A percentile compares a stretch with the other conserved stretches of the same genome.
Evolutionary conservation across 2,329 filamentous ascomycete species (phyloP).

Genomic region (Aspergillus latus): DNA sequence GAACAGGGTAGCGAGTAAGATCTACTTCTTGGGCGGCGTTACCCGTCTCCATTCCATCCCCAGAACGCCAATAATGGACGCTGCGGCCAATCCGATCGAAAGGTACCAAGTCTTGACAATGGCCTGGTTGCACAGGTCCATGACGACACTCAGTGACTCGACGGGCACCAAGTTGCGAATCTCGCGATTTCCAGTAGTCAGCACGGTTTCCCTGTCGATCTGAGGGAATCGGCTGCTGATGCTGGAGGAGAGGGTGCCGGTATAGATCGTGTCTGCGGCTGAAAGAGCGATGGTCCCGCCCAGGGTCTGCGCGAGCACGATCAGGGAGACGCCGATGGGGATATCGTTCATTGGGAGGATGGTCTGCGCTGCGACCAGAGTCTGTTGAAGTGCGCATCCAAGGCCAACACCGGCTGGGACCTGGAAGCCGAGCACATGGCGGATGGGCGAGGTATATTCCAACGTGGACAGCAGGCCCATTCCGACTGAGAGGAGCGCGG

Average conservation of each 20-base stretch:
- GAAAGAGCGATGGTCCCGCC: not conserved
- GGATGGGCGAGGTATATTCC: conserved; percentile 2
- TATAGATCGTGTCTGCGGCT: not conserved
- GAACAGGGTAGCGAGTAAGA: no score
- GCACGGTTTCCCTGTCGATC: not conserved
- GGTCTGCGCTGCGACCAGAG: not conserved
- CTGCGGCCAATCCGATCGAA: not conserved
- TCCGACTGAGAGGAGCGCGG: conserved; percentile 1
- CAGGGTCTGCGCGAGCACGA: not conserved
- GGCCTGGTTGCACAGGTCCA: not conserved
- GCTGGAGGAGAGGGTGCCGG: not conserved
- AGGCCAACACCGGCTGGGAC: not conserved
- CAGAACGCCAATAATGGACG: not conserved
- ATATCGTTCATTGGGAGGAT: not conserved
- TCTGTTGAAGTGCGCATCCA: not conserved
- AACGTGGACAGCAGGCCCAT: conserved; percentile 7
- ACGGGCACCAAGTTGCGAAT: not conserved
- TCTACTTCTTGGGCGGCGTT: not conserved
- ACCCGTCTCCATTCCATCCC: conserved; percentile 2
- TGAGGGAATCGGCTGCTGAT: not conserved
- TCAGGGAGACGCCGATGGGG: not conserved
- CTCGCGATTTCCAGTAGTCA: not conserved
- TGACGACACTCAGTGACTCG: not conserved
- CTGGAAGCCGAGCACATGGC: conserved; percentile 13
- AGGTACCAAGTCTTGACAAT: conserved; percentile 3